Conservation (phyloP, 805 yeast species). For the Pichia membranifaciens region DNA sequence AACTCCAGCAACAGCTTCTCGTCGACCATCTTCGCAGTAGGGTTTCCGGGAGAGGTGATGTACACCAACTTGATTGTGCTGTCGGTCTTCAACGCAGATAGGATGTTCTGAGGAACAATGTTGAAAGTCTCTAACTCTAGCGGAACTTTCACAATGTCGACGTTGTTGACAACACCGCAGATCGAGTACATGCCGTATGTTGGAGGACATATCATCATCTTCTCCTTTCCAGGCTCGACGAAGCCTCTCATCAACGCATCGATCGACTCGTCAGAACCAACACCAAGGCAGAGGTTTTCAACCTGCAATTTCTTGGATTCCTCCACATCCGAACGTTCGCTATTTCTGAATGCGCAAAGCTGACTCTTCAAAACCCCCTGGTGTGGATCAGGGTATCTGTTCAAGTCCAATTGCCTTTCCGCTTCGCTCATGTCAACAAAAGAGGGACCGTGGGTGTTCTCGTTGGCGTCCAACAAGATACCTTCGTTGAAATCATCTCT, state of each 20-base stretch:
- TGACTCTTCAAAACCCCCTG: constrained; percentile 70
- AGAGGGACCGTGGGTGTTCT: constrained; percentile 90
- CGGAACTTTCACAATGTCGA: constrained; percentile 69
- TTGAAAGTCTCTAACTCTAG: constrained; percentile 62
- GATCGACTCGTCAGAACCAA: constrained; percentile 95
- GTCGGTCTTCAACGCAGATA: constrained; percentile 49
- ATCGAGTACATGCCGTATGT: constrained; percentile 97
- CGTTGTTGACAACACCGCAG: constrained; percentile 86
- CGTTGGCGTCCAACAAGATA: constrained; percentile 88
- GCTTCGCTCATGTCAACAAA: constrained; percentile 37
- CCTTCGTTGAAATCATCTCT: constrained; percentile 92
- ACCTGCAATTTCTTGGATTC: constrained; percentile 29
- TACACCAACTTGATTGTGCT: constrained; percentile 66
- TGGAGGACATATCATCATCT: constrained; percentile 83
- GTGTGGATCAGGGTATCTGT: constrained; percentile 97
- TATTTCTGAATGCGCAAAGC: constrained; percentile 66
- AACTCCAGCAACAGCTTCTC: constrained; percentile 43
- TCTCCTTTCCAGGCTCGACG: constrained; percentile 78
- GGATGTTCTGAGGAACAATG: constrained; percentile 51
- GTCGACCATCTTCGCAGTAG: constrained; percentile 69
- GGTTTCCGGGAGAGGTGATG: constrained; percentile 95
- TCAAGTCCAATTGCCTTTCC: constrained; percentile 53
- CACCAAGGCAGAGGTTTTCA: constrained; percentile 83
- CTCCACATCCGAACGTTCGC: constrained; percentile 25
- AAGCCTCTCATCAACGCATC: constrained; percentile 82